Evolutionary conservation across 345 rosid species (phyloP), one percentile per base, ranked within the genome.

Genomic region (Corymbia maculata): DNA sequence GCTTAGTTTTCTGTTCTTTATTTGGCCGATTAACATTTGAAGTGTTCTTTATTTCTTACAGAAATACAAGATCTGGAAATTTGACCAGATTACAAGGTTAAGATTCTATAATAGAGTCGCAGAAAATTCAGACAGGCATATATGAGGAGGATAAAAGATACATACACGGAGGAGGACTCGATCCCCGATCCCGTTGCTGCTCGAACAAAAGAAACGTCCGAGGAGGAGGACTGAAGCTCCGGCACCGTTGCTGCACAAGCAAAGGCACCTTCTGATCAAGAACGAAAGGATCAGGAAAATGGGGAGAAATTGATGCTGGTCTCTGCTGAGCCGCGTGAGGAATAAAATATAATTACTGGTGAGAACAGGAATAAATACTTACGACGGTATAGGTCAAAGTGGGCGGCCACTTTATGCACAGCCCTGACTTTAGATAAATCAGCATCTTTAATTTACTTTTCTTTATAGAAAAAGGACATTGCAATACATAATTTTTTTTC

Each of bases 61-160:
- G 42, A 36, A 36, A 36, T 36, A 52, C 8, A 52, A 6, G 21
- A 52, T 52, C 55, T 16, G 55, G 55, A 52, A 52, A 52, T 52
- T 52, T 52, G 0, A 52, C 4, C 19, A 52, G 22, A 52, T 52
- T 16, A 52, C 55, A 52, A 52, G 22, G 1, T 52, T 52, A 52
- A 6, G 22, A 16, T 0, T 21, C 1, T 6, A 6, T 6, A 6
- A 6, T 52, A 6, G 4, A 52, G 55, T 8, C 1, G 3, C 55
- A 17, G 55, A 52, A 52, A 52, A 2, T 52, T 52, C 55, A 0
- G 22, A 52, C 3, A 52, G 55, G 55, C 55, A 52, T 52, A 6
- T 17, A 52, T 52, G 55, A 52, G 8, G 55, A 2, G 8, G 55
- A 21, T 52, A 52, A 16, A 52, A 52, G 21, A 52, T 52, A 16